Base-by-base conservation (phyloP, 768 basidiomycete genomes). In the Russula olivacea region DNA sequence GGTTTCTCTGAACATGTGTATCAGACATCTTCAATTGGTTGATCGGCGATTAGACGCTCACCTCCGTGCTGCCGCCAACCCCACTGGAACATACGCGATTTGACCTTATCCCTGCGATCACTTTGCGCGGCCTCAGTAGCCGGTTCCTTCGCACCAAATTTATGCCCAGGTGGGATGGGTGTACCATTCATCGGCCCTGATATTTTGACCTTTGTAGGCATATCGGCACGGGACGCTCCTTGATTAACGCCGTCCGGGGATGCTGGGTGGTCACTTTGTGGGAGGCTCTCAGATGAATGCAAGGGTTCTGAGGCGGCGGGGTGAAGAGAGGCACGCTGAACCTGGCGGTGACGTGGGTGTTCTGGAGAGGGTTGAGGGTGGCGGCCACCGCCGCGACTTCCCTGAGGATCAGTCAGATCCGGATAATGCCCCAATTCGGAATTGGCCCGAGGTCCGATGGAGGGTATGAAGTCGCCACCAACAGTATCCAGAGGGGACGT, bases 61-160 rank as follows among this genome's bases (percentile, higher is more conserved):
- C 67, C 67, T 48, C 64, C 66, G 19, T 81, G 81, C 71, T 84
- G 82, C 30, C 91, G 89, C 72, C 96, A 97, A 71, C 86, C 87
- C 93, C 94, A 97, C 48, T 49, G 58, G 78, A 98, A 97, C 8
- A 86, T 86, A 53, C 91, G 83, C 63, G 91, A 93, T 76, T 95
- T 95, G 23, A 90, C 88, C 77, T 95, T 98, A 71, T 93, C 89
- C 61, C 93, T 82, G 72, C 95, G 81, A 1, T 68, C 65, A 48
- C 43, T 41, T 54, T 62, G 55, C 43, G 15, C 53, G 9, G 28
- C 62, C 61, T 70, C 66, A 40, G 76, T 71, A 17, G 80, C 71
- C 51, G 80, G 73, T 43, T 88, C 90, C 74, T 93, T 93, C 52
- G 82, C 78, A 12, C 89, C 92, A 71, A 95, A 98, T 75, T 94